phyloP scores from a whole-genome alignment of 2,329 filamentous ascomycete species.

The Helicocarpus griseus region DNA sequence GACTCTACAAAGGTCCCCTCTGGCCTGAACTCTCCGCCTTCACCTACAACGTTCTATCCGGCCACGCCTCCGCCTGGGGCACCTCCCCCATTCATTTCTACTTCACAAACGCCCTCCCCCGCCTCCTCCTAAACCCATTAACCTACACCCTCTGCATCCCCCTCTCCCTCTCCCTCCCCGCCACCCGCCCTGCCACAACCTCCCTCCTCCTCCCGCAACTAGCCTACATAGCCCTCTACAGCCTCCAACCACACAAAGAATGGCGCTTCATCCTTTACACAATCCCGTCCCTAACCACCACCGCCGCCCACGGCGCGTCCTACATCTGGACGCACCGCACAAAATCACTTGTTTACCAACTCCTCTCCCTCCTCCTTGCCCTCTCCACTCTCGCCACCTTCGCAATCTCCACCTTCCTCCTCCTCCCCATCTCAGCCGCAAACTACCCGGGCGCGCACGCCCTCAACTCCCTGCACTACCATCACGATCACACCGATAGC shows the following conservation, averaged over 20 bases:
- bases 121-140: constrained; percentile 73
- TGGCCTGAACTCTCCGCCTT: constrained; percentile 92
- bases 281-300: constrained; percentile 68
- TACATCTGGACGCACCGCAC: constrained; percentile 57
- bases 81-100: constrained; percentile 80
- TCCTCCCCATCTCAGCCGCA: constrained; percentile 71
- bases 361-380: constrained; percentile 47
- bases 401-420: constrained; percentile 53
- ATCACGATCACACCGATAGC: neutral
- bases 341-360: constrained; percentile 49
- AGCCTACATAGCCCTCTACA: constrained; percentile 70
- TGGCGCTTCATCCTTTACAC: constrained; percentile 89
- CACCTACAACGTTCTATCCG: constrained; percentile 79
- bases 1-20: constrained; percentile 52
- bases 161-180: constrained; percentile 45
- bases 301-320: constrained; percentile 63
- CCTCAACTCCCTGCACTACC: constrained; percentile 37
- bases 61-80: constrained; percentile 80
- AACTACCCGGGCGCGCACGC: constrained; percentile 93
- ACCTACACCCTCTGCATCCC: constrained; percentile 42
- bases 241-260: constrained; percentile 88
- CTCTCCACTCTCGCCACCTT: constrained; percentile 53
- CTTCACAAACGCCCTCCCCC: constrained; percentile 69
- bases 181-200: constrained; percentile 42
- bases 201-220: constrained; percentile 56